Conservation (phyloP, 768 basidiomycete species). For the Chalciporus piperatus region DNA sequence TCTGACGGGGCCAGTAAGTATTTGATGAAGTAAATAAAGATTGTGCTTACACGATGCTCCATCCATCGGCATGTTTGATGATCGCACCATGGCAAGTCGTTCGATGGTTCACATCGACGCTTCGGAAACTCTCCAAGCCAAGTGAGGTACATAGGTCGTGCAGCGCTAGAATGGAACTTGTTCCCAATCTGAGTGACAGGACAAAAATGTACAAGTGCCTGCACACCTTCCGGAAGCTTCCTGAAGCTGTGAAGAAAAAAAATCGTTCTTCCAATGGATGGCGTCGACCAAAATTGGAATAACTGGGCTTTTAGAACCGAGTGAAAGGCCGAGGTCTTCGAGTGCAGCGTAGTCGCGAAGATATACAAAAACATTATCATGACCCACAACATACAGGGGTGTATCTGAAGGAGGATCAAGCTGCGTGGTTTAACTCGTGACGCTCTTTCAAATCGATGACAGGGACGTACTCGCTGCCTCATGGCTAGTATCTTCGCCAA, state of each 20-base stretch:
- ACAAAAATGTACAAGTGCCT: background rate
- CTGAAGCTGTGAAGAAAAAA: constrained; percentile 29
- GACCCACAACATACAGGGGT: constrained; percentile 71
- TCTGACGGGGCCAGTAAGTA: constrained; percentile 37
- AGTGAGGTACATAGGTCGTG: constrained; percentile 47
- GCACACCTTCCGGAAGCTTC: constrained; percentile 6
- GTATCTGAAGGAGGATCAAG: constrained; percentile 57
- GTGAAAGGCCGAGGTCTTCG: constrained; percentile 64
- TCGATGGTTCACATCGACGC: constrained; percentile 74
- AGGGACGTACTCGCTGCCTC: constrained; percentile 54
- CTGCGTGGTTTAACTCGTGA: constrained; percentile 34
- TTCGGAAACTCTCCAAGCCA: constrained; percentile 56
- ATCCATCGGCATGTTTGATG: constrained; percentile 60
- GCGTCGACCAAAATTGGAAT: constrained; percentile 55
- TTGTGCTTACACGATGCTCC: constrained; percentile 39
- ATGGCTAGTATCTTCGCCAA: constrained; percentile 69
- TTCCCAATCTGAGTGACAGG: background rate
- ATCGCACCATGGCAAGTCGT: constrained; percentile 71
- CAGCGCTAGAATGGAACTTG: constrained; percentile 45
- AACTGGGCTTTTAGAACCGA: constrained; percentile 47
- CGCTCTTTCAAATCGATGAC: background rate
- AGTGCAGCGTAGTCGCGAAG: constrained; percentile 71
- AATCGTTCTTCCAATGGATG: constrained; percentile 44
- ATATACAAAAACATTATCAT: constrained; percentile 56
- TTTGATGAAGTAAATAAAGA: too few relatives aligned